A percentile compares a stretch with the other conserved stretches of the same genome.
Evolutionary conservation across 1,139 yeast genomes (phyloP).

Genomic region (Saccharomyces pastorianus): DNA sequence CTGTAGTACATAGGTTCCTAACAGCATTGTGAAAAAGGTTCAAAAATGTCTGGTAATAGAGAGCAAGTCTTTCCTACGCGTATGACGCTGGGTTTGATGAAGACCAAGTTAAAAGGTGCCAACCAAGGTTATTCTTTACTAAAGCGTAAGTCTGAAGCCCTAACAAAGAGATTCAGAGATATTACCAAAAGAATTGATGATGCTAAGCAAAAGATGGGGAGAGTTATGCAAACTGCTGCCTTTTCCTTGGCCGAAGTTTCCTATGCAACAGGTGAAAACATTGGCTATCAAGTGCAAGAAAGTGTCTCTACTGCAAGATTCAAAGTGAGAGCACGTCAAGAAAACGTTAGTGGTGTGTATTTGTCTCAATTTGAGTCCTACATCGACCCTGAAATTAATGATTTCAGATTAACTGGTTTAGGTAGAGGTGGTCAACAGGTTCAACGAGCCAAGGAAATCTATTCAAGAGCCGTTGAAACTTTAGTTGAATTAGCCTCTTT

Average conservation of each 20-base stretch:
- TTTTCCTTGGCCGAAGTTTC: constrained; percentile 95
- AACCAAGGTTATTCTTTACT: constrained; percentile 90
- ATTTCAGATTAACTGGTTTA: constrained; percentile 89
- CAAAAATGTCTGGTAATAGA: constrained; percentile 39
- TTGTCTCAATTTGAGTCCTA: constrained; percentile 86
- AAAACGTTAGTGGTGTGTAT: constrained; percentile 91
- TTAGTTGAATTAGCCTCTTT: constrained; percentile 90
- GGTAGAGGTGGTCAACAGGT: constrained; percentile 99
- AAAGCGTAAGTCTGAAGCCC: constrained; percentile 93
- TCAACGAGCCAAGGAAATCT: constrained; percentile 86
- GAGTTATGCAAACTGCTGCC: constrained; percentile 97
- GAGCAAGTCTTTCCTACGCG: constrained; percentile 93
- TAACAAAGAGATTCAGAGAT: constrained; percentile 92
- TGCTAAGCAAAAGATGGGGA: constrained; percentile 92
- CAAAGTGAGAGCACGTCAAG: constrained; percentile 85
- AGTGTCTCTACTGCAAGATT: constrained; percentile 85
- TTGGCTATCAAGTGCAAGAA: constrained; percentile 92
- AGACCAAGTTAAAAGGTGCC: constrained; percentile 92
- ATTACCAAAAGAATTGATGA: constrained; percentile 91
- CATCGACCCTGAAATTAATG: constrained; percentile 77
- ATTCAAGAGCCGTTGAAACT: constrained; percentile 92
- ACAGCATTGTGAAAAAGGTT: constrained; percentile 15
- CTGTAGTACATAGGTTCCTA: neutral
- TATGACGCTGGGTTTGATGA: constrained; percentile 94
- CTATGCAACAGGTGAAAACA: constrained; percentile 93